These are phyloP conservation scores for Fusarium clavum DNA, from an alignment of 2,329 filamentous ascomycete genomes.

Conservation along the genomic window DNA sequence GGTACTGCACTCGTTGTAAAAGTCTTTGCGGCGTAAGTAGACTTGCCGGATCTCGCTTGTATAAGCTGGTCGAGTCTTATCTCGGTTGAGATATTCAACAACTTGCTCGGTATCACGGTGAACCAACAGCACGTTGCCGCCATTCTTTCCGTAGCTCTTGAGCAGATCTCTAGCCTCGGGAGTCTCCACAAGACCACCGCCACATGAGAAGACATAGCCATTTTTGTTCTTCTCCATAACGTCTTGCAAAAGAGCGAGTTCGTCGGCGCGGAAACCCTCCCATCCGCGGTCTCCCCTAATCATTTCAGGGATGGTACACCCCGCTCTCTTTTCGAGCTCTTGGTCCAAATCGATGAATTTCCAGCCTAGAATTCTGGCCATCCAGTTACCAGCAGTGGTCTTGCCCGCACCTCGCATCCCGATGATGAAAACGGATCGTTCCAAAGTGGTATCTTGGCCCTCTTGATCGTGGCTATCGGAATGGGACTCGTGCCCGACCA, in stretches of 20 bases:
- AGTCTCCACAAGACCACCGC: slow-evolving; percentile 91
- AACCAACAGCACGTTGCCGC: slow-evolving; percentile 87
- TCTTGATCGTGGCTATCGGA: slow-evolving; percentile 27
- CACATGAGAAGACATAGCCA: slow-evolving; percentile 90
- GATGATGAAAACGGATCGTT: slow-evolving; percentile 88
- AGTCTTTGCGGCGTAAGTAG: slow-evolving; percentile 87
- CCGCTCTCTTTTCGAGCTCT: slow-evolving; percentile 80
- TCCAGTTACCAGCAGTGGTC: slow-evolving; percentile 91
- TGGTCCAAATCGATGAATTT: slow-evolving; percentile 88
- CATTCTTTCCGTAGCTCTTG: slow-evolving; percentile 75
- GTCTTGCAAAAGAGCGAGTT: slow-evolving; percentile 78
- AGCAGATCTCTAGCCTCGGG: slow-evolving; percentile 82
- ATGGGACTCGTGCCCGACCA: slow-evolving; percentile 79
- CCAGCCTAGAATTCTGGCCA: slow-evolving; percentile 78
- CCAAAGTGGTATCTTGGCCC: slow-evolving; percentile 33
- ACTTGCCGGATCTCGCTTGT: slow-evolving; percentile 92
- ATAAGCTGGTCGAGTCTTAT: slow-evolving; percentile 92
- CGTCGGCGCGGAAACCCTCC: slow-evolving; percentile 86
- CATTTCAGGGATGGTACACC: slow-evolving; percentile 86
- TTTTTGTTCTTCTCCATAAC: slow-evolving; percentile 79
- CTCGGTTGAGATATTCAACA: slow-evolving; percentile 86
- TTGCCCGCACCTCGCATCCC: slow-evolving; percentile 98
- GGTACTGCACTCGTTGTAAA: slow-evolving; percentile 94
- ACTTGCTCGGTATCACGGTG: slow-evolving; percentile 89
- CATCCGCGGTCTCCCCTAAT: slow-evolving; percentile 79